These are phyloP conservation scores for Erythrophleum ivorense DNA, from an alignment of 331 rosid species.

Conservation along the genomic window DNA sequence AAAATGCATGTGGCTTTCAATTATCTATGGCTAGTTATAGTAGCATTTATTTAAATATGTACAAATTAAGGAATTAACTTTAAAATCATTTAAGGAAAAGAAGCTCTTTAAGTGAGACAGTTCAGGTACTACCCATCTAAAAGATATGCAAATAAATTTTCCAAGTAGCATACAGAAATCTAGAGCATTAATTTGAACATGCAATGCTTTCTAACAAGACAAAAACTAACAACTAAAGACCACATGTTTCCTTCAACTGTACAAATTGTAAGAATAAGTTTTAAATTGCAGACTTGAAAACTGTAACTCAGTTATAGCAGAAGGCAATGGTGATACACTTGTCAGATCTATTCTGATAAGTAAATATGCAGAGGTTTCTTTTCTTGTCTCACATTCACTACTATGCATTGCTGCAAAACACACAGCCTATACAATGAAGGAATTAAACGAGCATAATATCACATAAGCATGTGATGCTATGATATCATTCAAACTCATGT, in stretches of 20 bases:
- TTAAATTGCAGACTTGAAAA: too few species aligned
- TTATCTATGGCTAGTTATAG: background rate
- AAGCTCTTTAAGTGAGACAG: background rate
- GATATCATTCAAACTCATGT: background rate
- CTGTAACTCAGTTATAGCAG: too few species aligned
- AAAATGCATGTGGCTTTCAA: background rate
- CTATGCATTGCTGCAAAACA: background rate
- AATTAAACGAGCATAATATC: background rate
- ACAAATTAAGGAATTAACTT: background rate
- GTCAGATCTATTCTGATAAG: too few species aligned
- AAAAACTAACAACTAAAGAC: background rate
- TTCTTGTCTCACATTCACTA: background rate
- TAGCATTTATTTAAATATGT: background rate
- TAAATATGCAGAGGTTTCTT: too few species aligned
- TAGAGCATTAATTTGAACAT: background rate
- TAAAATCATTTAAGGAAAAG: background rate
- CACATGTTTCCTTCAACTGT: background rate
- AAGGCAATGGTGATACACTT: too few species aligned
- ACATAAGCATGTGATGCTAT: background rate
- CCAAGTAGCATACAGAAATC: background rate
- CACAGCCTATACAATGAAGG: slow-evolving; percentile 8
- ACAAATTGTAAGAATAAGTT: too few species aligned
- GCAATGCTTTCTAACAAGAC: too few species aligned
- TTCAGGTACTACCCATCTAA: too few species aligned
- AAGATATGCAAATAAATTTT: background rate